phyloP scores from a whole-genome alignment of 805 yeast genomes.

The Kodamaea leandrae region DNA sequence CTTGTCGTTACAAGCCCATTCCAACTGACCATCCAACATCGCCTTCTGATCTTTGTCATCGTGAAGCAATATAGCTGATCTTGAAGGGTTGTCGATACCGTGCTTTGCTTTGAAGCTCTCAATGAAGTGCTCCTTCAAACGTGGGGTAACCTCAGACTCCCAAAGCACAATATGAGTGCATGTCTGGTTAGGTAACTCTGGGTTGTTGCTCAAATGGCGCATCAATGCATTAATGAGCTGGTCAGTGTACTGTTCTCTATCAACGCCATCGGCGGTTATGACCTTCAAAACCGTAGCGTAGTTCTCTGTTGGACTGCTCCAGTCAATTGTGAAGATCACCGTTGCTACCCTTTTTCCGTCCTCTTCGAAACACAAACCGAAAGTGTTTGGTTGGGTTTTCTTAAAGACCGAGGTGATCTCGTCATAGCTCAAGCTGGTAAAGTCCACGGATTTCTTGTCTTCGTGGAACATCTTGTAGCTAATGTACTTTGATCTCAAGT shows the following conservation, averaged over 20 bases:
- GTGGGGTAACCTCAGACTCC: constrained; percentile 32
- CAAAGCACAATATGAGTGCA: constrained; percentile 27
- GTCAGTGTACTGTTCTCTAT: constrained; percentile 16
- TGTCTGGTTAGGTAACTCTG: constrained; percentile 8
- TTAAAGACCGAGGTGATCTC: constrained; percentile 19
- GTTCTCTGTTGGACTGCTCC: constrained; percentile 17
- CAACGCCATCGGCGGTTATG: constrained; percentile 20
- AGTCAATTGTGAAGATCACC: constrained; percentile 42
- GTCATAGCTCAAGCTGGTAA: constrained; percentile 18
- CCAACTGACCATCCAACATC: constrained; percentile 24
- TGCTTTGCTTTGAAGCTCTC: constrained; percentile 15
- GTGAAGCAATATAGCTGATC: constrained; percentile 34
- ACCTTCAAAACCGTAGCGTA: constrained; percentile 30
- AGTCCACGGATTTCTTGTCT: constrained; percentile 16
- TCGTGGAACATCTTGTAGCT: constrained; percentile 22
- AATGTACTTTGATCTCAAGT: constrained; percentile 36
- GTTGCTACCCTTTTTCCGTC: constrained; percentile 25
- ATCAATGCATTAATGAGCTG: constrained; percentile 18
- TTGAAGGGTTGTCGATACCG: constrained; percentile 34
- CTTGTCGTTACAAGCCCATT: constrained; percentile 44
- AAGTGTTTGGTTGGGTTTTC: constrained; percentile 26
- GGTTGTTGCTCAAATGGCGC: constrained; percentile 14
- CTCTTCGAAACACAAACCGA: constrained; percentile 29
- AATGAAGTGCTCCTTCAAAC: constrained; percentile 16
- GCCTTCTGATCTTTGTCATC: constrained; percentile 24